Evolutionary conservation across 1,284 basidiomycete genomes (phyloP).

Genomic region (Leccinum subrobustum): DNA sequence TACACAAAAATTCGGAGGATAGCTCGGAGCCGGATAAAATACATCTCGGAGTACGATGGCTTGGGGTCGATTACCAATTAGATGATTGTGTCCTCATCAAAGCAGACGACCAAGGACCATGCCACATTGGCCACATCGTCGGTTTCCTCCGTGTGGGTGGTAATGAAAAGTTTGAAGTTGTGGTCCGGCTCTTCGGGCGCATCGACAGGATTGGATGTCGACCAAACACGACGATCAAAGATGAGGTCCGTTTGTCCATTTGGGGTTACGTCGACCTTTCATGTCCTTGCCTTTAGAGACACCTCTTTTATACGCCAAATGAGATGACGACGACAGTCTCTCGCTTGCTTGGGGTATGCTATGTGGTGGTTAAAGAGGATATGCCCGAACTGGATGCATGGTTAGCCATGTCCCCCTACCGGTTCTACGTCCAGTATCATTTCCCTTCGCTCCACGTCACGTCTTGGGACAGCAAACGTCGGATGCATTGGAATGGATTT

Average conservation of each 20-base stretch:
- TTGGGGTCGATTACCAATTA: slow-evolving; percentile 47
- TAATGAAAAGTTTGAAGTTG: slow-evolving; percentile 12
- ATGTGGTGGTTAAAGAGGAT: slow-evolving; percentile 41
- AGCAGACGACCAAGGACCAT: slow-evolving; percentile 33
- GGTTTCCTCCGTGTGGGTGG: slow-evolving; percentile 12
- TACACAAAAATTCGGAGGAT: slow-evolving; percentile 30
- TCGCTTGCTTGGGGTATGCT: slow-evolving; percentile 47
- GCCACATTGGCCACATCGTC: slow-evolving; percentile 39
- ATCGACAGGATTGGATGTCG: slow-evolving; percentile 31
- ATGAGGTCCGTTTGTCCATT: slow-evolving; percentile 36
- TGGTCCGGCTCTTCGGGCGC: slow-evolving; percentile 37
- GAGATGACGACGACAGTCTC: slow-evolving; percentile 33
- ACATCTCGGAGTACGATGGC: slow-evolving; percentile 42
- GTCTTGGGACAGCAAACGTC: slow-evolving; percentile 39
- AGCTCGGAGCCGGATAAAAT: slow-evolving; percentile 28
- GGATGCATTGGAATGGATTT: slow-evolving; percentile 37
- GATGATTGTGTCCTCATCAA: slow-evolving; percentile 56
- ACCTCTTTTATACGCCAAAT: slow-evolving; percentile 44
- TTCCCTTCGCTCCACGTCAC: slow-evolving; percentile 43
- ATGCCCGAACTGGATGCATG: slow-evolving; percentile 43
- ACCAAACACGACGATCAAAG: slow-evolving; percentile 30
- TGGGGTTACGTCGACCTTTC: not conserved
- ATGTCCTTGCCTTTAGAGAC: slow-evolving; percentile 22
- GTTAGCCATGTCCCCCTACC: slow-evolving; percentile 49
- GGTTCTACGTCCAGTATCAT: slow-evolving; percentile 54